These are phyloP conservation scores for Talaromyces amestolkiae DNA, from an alignment of 2,329 filamentous ascomycete species.

Conservation along the genomic window DNA sequence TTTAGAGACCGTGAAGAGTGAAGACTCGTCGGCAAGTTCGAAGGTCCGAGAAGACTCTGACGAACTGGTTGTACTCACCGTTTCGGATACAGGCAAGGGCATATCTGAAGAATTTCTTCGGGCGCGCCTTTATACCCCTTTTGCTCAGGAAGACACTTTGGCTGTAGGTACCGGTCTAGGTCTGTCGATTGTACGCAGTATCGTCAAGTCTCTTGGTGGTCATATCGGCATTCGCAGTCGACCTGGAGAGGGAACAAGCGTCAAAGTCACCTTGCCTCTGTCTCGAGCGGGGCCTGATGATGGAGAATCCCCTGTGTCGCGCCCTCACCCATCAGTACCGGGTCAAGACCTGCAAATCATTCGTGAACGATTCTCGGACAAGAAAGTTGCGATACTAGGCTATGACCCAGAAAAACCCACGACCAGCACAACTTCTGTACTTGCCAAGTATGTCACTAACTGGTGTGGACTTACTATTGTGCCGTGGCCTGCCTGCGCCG, in stretches of 20 bases:
- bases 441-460: slow-evolving; percentile 34
- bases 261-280: slow-evolving; percentile 51
- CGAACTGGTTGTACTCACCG: slow-evolving; percentile 43
- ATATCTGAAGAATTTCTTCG: slow-evolving; percentile 63
- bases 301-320: slow-evolving; percentile 22
- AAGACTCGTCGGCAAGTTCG: slow-evolving; percentile 26
- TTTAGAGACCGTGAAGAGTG: slow-evolving; percentile 33
- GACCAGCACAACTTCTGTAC: slow-evolving; percentile 26
- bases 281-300: slow-evolving; percentile 30
- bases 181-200: slow-evolving; percentile 61
- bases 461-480: slow-evolving; percentile 40
- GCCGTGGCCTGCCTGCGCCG: slow-evolving; percentile 26
- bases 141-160: slow-evolving; percentile 60
- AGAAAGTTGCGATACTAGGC: slow-evolving; percentile 32
- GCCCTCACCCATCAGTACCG: slow-evolving; percentile 26
- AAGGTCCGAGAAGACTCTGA: slow-evolving; percentile 30
- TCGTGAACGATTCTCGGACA: slow-evolving; percentile 27
- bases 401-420: slow-evolving; percentile 24
- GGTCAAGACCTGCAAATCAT: slow-evolving; percentile 27
- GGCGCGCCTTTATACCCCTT: slow-evolving; percentile 58
- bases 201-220: slow-evolving; percentile 61
- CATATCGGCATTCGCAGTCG: slow-evolving; percentile 57
- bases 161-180: slow-evolving; percentile 54
- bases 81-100: slow-evolving; percentile 64
- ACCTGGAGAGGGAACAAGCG: slow-evolving; percentile 55